These are phyloP conservation scores for Curvularia spicifera DNA, from an alignment of 2,329 filamentous ascomycete genomes.

Conservation along the genomic window DNA sequence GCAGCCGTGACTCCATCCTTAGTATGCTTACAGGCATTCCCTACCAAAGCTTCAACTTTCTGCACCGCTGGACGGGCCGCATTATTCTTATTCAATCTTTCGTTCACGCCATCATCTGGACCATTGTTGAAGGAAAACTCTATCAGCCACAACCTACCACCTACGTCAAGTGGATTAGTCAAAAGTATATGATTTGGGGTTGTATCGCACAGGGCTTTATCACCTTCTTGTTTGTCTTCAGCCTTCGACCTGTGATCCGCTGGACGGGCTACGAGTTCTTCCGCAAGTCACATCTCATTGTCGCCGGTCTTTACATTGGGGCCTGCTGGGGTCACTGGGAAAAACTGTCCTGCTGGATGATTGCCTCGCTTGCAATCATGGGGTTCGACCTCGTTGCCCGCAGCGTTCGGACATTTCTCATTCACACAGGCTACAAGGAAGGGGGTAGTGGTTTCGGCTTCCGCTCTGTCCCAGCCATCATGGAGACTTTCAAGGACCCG, in stretches of 20 bases:
- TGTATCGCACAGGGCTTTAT: conserved; percentile 12
- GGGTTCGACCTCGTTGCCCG: conserved; percentile 10
- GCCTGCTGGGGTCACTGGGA: conserved; percentile 16
- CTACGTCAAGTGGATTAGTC: conserved; percentile 9
- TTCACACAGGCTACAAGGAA: conserved; percentile 9
- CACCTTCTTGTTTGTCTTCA: conserved; percentile 14
- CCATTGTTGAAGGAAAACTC: conserved; percentile 12
- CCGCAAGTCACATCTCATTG: conserved; percentile 13
- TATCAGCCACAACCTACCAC: conserved; percentile 13
- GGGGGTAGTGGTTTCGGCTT: conserved; percentile 7
- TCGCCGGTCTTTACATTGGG: conserved; percentile 11
- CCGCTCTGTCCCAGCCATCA: conserved; percentile 6
- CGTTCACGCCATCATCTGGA: conserved; percentile 13
- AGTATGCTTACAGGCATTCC: conserved; percentile 14
- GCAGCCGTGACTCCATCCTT: conserved; percentile 14
- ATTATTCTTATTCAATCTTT: conserved; percentile 14
- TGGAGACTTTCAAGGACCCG: conserved; percentile 11
- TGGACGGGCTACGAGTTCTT: conserved; percentile 17
- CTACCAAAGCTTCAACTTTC: conserved; percentile 14
- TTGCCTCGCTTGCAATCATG: conserved; percentile 9
- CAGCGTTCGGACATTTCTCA: conserved; percentile 10
- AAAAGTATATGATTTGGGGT: conserved; percentile 15
- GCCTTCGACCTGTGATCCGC: conserved; percentile 14
- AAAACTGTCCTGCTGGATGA: conserved; percentile 13
- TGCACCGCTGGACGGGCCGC: conserved; percentile 16